These are phyloP conservation scores for Pestalotiopsis fici DNA, from an alignment of 2,329 filamentous ascomycete species.

Conservation along the genomic window DNA sequence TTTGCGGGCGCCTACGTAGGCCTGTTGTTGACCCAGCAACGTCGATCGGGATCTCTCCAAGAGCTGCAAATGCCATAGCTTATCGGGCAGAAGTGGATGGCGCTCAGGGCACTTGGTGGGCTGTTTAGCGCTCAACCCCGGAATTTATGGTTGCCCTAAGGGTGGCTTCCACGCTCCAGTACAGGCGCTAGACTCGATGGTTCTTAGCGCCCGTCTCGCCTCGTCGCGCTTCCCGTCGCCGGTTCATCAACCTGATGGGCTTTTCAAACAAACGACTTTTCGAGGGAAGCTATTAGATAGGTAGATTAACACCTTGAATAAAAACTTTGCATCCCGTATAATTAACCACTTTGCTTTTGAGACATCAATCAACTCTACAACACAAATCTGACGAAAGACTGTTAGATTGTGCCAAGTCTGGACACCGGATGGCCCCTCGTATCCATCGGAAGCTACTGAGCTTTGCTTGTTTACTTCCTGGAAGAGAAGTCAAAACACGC, in stretches of 20 bases:
- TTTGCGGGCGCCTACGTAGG: slow-evolving; percentile 2
- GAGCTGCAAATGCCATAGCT: not conserved
- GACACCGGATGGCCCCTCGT: not conserved
- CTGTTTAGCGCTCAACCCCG: not conserved
- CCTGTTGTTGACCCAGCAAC: slow-evolving; percentile 10
- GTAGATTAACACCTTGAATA: not conserved
- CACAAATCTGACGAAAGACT: not conserved
- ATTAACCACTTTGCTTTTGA: not conserved
- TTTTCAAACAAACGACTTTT: not conserved
- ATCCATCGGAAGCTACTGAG: not conserved
- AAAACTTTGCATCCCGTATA: not conserved
- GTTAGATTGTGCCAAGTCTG: not conserved
- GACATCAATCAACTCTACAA: not conserved
- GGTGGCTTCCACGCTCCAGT: not conserved
- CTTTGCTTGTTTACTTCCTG: not conserved
- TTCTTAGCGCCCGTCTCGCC: not conserved
- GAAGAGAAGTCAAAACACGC: not conserved
- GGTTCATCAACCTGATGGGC: not conserved
- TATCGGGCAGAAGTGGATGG: not conserved
- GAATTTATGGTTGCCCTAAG: not conserved
- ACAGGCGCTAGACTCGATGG: not conserved
- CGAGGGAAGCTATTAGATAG: too few relatives aligned
- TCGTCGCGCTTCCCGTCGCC: not conserved
- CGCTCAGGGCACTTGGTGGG: not conserved
- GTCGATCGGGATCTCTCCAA: not conserved